Conservation (phyloP, 495 filamentous ascomycete genomes). For the Aspergillus nidulans region DNA sequence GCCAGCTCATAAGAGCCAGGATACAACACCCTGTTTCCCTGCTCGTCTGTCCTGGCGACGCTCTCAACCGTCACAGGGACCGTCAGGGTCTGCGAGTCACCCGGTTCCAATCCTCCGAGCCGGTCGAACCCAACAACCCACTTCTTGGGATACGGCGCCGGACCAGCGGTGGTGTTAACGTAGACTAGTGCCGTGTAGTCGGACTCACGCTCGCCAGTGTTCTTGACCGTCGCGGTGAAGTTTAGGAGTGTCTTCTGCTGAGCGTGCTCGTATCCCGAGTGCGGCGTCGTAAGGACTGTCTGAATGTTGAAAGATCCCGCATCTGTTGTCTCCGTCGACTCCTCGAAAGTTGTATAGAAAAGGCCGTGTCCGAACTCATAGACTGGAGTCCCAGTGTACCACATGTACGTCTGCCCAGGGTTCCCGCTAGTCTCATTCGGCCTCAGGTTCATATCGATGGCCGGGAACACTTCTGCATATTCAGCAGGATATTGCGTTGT, state of each 20-base stretch:
- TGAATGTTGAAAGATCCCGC: constrained; percentile 25
- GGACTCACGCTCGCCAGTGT: constrained; percentile 51
- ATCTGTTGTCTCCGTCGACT: constrained; percentile 14
- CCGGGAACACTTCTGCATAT: constrained; percentile 50
- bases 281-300: constrained; percentile 22
- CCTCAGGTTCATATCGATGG: constrained; percentile 54
- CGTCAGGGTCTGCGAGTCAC: constrained; percentile 27
- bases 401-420: constrained; percentile 57
- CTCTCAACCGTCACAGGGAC: constrained; percentile 54
- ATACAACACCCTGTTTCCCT: constrained; percentile 59
- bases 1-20: constrained; percentile 59
- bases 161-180: constrained; percentile 51
- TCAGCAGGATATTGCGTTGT: constrained; percentile 54
- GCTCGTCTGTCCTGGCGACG: constrained; percentile 53
- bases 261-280: constrained; percentile 20
- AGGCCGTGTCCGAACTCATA: constrained; percentile 55
- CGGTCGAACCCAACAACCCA: constrained; percentile 58
- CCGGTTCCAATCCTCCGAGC: constrained; percentile 40
- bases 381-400: constrained; percentile 52
- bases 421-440: constrained; percentile 31
- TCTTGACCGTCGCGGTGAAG: constrained; percentile 40
- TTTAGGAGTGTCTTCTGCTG: constrained; percentile 42
- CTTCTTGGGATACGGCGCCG: constrained; percentile 59
- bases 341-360: constrained; percentile 47
- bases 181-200: constrained; percentile 60